These are phyloP conservation scores for Dactylellina drechsleri DNA, from an alignment of 2,329 filamentous ascomycete species.

Conservation along the genomic window DNA sequence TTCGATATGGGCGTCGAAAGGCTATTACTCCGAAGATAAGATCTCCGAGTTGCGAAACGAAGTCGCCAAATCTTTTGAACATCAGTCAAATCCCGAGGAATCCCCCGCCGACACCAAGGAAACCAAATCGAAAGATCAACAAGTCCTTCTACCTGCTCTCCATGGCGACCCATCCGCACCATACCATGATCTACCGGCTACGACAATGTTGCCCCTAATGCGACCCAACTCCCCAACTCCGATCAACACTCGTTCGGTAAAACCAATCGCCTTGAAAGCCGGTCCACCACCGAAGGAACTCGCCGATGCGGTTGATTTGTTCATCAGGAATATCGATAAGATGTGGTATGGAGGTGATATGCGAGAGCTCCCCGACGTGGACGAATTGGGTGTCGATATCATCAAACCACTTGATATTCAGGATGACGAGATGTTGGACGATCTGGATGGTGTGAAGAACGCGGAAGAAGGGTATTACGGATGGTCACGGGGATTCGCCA, in stretches of 20 bases:
- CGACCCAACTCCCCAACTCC: conserved; percentile 78
- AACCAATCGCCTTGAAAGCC: conserved; percentile 75
- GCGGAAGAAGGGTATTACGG: conserved; percentile 83
- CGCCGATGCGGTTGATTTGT: conserved; percentile 73
- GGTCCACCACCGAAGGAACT: conserved; percentile 76
- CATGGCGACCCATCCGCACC: conserved; percentile 79
- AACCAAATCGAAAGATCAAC: conserved; percentile 33
- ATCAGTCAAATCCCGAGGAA: conserved; percentile 31
- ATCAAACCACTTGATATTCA: conserved; percentile 62
- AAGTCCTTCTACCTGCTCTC: conserved; percentile 70
- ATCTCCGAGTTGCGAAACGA: conserved; percentile 71
- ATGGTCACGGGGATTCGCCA: conserved; percentile 82
- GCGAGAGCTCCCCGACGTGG: conserved; percentile 71
- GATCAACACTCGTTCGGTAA: conserved; percentile 76
- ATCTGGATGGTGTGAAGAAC: conserved; percentile 72
- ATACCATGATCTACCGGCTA: conserved; percentile 85
- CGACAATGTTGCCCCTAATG: conserved; percentile 81
- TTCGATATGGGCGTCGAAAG: conserved; percentile 74
- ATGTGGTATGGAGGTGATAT: conserved; percentile 70
- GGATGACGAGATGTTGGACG: conserved; percentile 54
- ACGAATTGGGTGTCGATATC: conserved; percentile 74
- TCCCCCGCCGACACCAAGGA: conserved; percentile 1
- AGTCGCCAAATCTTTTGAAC: conserved; percentile 62
- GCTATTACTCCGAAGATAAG: conserved; percentile 69
- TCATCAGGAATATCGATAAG: conserved; percentile 75